A percentile compares a stretch with the other conserved stretches of the same genome.
These are phyloP conservation scores for Arthrinium puccinioides DNA, from an alignment of 2,329 filamentous ascomycete species.

Conservation along the genomic window DNA sequence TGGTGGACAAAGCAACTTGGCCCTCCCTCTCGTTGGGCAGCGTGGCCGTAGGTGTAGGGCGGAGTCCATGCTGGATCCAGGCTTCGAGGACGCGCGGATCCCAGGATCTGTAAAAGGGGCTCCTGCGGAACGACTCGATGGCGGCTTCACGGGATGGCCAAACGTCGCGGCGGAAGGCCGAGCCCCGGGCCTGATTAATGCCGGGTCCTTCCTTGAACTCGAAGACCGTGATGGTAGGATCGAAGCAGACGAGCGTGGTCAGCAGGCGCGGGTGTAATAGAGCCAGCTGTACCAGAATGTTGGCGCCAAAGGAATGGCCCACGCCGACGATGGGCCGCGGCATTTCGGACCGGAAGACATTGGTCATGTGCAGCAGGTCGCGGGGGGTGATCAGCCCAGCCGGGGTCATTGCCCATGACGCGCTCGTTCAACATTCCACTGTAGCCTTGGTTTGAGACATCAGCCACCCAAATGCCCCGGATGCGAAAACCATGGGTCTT, in stretches of 20 bases:
- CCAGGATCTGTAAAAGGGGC: slow-evolving; percentile 75
- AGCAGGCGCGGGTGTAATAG: slow-evolving; percentile 77
- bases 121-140: slow-evolving; percentile 55
- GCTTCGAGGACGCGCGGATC: slow-evolving; percentile 70
- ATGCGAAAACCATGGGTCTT: slow-evolving; percentile 59
- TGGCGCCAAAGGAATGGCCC: slow-evolving; percentile 84
- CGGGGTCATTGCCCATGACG: slow-evolving; percentile 75
- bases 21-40: slow-evolving; percentile 37
- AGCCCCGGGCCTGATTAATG: slow-evolving; percentile 46
- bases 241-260: slow-evolving; percentile 68
- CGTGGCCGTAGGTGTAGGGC: slow-evolving; percentile 59
- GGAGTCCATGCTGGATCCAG: slow-evolving; percentile 68
- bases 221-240: slow-evolving; percentile 66
- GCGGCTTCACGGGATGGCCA: slow-evolving; percentile 76
- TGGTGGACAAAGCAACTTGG: slow-evolving; percentile 67
- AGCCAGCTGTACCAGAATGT: slow-evolving; percentile 63
- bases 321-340: slow-evolving; percentile 76
- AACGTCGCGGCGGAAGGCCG: slow-evolving; percentile 65
- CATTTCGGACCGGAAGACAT: slow-evolving; percentile 72
- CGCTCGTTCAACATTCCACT: slow-evolving; percentile 72
- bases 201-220: slow-evolving; percentile 25
- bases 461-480: slow-evolving; percentile 81
- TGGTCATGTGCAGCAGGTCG: slow-evolving; percentile 80
- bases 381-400: slow-evolving; percentile 81
- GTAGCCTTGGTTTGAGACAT: slow-evolving; percentile 77